Percentiles rank a stretch among this genome's conserved stretches.
Conservation (phyloP, 495 filamentous ascomycete species). For the Aspergillus sclerotiicarbonarius region DNA sequence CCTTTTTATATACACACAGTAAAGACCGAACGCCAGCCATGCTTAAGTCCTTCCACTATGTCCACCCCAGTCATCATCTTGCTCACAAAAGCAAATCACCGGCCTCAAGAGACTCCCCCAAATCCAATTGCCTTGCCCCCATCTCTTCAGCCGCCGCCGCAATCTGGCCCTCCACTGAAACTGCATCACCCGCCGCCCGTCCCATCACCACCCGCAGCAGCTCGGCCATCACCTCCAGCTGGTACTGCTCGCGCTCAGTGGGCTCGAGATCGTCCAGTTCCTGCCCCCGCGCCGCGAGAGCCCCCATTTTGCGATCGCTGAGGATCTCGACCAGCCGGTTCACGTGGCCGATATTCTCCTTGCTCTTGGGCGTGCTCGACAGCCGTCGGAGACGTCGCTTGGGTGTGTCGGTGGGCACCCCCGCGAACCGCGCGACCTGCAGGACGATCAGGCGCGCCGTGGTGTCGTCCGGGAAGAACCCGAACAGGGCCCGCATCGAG, state of each 20-base stretch:
- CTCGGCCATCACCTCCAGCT: constrained; percentile 49
- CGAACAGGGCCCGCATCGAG: constrained; percentile 52
- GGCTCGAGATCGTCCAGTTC: constrained; percentile 39
- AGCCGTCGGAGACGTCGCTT: constrained; percentile 44
- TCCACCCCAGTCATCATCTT: not conserved
- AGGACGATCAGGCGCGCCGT: constrained; percentile 52
- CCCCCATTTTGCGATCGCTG: constrained; percentile 34
- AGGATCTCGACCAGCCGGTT: constrained; percentile 37
- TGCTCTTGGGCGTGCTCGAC: constrained; percentile 41
- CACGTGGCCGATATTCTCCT: constrained; percentile 44
- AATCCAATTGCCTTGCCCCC: constrained; percentile 42
- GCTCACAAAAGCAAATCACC: constrained; percentile 25
- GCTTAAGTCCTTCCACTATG: not conserved
- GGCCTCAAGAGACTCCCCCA: constrained; percentile 31
- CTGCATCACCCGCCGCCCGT: constrained; percentile 35
- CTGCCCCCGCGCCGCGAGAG: constrained; percentile 35
- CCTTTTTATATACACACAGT: not conserved
- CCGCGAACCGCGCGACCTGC: constrained; percentile 49
- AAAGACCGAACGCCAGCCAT: constrained; percentile 3
- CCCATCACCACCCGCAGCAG: constrained; percentile 52
- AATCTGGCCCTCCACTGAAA: constrained; percentile 41
- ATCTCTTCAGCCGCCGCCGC: constrained; percentile 52
- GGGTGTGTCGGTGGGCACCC: constrained; percentile 37
- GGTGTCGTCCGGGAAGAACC: constrained; percentile 48
- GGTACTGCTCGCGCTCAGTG: constrained; percentile 44